These are phyloP conservation scores for Rhododendron mucronatum DNA, from an alignment of 148 eudicot genomes.

Conservation along the genomic window DNA sequence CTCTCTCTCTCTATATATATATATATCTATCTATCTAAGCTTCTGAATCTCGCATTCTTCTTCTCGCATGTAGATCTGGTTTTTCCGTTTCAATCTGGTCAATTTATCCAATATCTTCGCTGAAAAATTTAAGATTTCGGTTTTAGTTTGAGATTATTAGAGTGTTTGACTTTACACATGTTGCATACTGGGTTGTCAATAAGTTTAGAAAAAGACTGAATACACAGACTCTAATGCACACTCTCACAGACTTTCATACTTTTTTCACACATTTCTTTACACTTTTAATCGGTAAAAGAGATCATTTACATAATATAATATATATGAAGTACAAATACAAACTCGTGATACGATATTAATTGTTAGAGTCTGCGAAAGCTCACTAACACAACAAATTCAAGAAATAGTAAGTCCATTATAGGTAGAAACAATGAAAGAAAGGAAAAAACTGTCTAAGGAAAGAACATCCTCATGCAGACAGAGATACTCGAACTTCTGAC, in stretches of 20 bases:
- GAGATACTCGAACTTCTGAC: too few species aligned
- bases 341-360: too few species aligned
- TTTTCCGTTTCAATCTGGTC: background rate
- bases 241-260: background rate
- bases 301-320: too few species aligned
- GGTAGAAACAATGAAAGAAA: too few species aligned
- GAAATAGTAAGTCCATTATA: too few species aligned
- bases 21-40: background rate
- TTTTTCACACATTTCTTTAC: background rate
- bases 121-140: background rate
- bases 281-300: background rate
- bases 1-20: background rate
- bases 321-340: background rate
- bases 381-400: too few species aligned
- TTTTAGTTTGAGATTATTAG: background rate
- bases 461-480: too few species aligned
- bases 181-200: background rate
- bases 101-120: background rate
- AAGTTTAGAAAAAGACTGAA: background rate
- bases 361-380: too few species aligned
- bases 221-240: background rate
- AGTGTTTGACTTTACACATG: background rate
- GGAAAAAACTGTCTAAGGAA: too few species aligned
- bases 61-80: constrained; percentile 17
- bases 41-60: background rate